Conservation (phyloP, 2,329 filamentous ascomycete species). For the Cytospora piceicola region DNA sequence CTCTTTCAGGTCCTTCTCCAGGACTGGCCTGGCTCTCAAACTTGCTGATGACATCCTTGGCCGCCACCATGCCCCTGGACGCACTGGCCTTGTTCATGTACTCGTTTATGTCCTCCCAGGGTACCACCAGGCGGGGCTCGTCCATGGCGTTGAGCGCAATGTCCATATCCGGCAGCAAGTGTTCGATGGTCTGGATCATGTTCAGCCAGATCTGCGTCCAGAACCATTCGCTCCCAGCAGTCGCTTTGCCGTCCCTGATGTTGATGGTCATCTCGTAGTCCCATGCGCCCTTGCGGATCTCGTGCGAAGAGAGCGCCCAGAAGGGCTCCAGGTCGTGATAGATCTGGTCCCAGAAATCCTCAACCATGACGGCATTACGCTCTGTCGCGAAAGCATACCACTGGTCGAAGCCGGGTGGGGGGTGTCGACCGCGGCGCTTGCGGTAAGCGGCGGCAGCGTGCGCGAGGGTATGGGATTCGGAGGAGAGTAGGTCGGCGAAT, state of each 20-base stretch:
- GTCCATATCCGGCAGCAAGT: constrained; percentile 68
- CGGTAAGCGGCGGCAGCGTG: constrained; percentile 61
- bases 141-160: constrained; percentile 70
- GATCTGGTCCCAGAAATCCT: constrained; percentile 68
- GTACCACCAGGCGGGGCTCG: constrained; percentile 65
- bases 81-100: constrained; percentile 58
- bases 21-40: constrained; percentile 50
- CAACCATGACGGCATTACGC: constrained; percentile 59
- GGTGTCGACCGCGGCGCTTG: constrained; percentile 59
- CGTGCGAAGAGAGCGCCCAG: constrained; percentile 51
- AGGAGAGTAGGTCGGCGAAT: constrained; percentile 48
- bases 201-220: constrained; percentile 62
- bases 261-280: constrained; percentile 66
- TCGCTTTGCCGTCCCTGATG: constrained; percentile 57
- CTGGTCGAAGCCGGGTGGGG: constrained; percentile 65
- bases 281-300: constrained; percentile 55
- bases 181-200: constrained; percentile 56
- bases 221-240: constrained; percentile 57
- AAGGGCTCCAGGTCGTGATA: constrained; percentile 66
- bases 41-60: constrained; percentile 48
- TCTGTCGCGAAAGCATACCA: constrained; percentile 61
- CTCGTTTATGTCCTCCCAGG: constrained; percentile 63
- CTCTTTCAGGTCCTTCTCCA: constrained; percentile 41
- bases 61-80: constrained; percentile 48
- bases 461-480: constrained; percentile 52